Conservation (phyloP, 371 early-diverging fungal species). For the Parasitella parasitica region DNA sequence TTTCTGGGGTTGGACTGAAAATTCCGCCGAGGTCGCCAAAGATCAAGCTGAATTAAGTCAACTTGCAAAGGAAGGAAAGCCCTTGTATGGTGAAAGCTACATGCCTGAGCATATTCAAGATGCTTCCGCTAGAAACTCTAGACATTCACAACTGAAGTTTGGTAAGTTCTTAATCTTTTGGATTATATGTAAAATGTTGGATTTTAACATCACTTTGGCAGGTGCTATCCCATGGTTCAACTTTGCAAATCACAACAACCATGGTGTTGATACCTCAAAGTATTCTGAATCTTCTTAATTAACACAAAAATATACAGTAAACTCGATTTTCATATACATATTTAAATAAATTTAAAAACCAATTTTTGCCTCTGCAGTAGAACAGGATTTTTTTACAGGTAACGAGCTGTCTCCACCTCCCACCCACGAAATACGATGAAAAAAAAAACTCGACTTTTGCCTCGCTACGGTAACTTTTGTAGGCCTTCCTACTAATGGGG, state of each 20-base stretch:
- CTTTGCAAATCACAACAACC: conserved; percentile 80
- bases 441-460: too few species aligned
- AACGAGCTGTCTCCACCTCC: too few species aligned
- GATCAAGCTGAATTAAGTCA: conserved; percentile 69
- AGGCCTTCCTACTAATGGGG: too few species aligned
- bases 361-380: too few species aligned
- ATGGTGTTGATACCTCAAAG: conserved; percentile 66
- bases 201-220: too few species aligned
- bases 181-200: too few species aligned
- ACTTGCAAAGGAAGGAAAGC: conserved; percentile 66
- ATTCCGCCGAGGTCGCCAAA: conserved; percentile 75
- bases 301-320: not conserved
- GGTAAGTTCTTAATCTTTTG: conserved; percentile 40
- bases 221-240: conserved; percentile 80
- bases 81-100: conserved; percentile 68
- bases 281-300: conserved; percentile 25
- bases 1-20: conserved; percentile 95
- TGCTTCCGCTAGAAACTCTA: conserved; percentile 70
- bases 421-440: too few species aligned
- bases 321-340: not conserved
- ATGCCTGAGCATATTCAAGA: conserved; percentile 66
- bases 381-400: too few species aligned
- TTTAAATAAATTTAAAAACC: conserved; percentile 1
- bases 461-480: too few species aligned
- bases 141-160: conserved; percentile 67